Evolutionary conservation across 129 eudicot genomes (phyloP).

Genomic region (Flaveria ramosissima): DNA sequence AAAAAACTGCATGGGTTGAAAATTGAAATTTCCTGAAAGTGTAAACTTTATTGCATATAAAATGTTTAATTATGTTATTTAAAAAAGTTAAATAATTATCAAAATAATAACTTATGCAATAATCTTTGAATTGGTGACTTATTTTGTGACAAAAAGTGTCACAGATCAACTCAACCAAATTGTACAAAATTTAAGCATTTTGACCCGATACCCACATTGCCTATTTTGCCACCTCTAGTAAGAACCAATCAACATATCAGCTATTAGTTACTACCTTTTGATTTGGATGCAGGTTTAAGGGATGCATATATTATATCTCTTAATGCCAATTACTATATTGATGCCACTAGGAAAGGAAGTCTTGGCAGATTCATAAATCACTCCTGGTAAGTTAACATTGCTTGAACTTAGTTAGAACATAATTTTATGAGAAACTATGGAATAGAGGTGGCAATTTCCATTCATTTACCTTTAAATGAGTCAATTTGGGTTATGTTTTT

Average conservation of each 20-base stretch:
- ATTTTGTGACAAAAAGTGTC: neutral
- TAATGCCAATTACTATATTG: constrained; percentile 66
- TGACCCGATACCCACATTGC: neutral
- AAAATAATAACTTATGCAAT: neutral
- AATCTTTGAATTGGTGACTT: neutral
- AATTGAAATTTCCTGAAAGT: neutral
- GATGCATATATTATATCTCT: constrained; percentile 90
- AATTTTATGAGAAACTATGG: constrained; percentile 18
- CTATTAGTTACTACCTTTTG: constrained; percentile 22
- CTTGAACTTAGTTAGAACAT: constrained; percentile 8
- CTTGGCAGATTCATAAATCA: constrained; percentile 93
- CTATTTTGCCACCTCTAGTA: neutral
- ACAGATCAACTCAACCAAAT: neutral
- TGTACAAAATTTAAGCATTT: neutral
- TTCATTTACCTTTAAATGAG: constrained; percentile 4
- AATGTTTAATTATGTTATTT: too few relatives aligned
- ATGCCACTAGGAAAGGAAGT: constrained; percentile 93
- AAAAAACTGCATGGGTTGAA: neutral
- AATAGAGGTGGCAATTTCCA: constrained; percentile 2
- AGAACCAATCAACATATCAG: constrained; percentile 1
- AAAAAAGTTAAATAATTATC: neutral
- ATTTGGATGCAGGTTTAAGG: constrained; percentile 56
- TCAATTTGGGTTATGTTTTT: neutral
- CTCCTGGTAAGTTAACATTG: constrained; percentile 66
- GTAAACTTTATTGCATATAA: neutral